These are phyloP conservation scores for Aspergillus neoniger DNA, from an alignment of 2,329 filamentous ascomycete species.

Conservation along the genomic window DNA sequence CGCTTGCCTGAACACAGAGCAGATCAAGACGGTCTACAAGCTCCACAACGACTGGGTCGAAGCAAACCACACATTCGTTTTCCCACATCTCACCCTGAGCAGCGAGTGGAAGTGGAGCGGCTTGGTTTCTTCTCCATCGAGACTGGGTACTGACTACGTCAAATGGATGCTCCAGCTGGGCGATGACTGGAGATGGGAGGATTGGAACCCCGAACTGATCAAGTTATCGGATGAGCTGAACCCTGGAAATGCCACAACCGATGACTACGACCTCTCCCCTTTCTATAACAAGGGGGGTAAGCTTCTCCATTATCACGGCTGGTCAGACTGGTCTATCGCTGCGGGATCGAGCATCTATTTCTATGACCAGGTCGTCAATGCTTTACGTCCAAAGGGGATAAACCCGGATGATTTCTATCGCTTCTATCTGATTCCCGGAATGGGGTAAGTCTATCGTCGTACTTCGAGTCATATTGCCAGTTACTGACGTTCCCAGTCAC, in stretches of 20 bases:
- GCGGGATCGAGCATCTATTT: slow-evolving; percentile 17
- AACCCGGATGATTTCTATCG: slow-evolving; percentile 18
- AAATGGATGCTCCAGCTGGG: not conserved
- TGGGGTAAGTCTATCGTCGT: slow-evolving; percentile 8
- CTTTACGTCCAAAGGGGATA: not conserved
- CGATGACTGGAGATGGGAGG: slow-evolving; percentile 37
- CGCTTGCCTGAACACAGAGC: slow-evolving; percentile 47
- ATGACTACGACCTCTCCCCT: slow-evolving; percentile 14
- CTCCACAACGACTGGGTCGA: slow-evolving; percentile 8
- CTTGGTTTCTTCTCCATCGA: slow-evolving; percentile 4
- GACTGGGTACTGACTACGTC: slow-evolving; percentile 40
- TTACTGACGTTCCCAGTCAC: not conserved
- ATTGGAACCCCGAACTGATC: slow-evolving; percentile 43
- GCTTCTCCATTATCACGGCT: slow-evolving; percentile 21
- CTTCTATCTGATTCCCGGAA: slow-evolving; percentile 18
- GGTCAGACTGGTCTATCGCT: slow-evolving; percentile 11
- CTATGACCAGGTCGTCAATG: not conserved
- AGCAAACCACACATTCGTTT: slow-evolving; percentile 35
- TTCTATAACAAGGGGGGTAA: slow-evolving; percentile 16
- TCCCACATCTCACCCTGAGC: slow-evolving; percentile 9
- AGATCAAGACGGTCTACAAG: slow-evolving; percentile 40
- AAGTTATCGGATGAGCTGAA: slow-evolving; percentile 24
- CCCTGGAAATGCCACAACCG: slow-evolving; percentile 13
- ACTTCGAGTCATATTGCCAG: not conserved
- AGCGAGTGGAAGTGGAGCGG: not conserved